Percentiles rank a stretch among this genome's conserved stretches.
These are phyloP conservation scores for Xylariaceae sp. DNA, from an alignment of 2,329 filamentous ascomycete genomes.

Conservation along the genomic window DNA sequence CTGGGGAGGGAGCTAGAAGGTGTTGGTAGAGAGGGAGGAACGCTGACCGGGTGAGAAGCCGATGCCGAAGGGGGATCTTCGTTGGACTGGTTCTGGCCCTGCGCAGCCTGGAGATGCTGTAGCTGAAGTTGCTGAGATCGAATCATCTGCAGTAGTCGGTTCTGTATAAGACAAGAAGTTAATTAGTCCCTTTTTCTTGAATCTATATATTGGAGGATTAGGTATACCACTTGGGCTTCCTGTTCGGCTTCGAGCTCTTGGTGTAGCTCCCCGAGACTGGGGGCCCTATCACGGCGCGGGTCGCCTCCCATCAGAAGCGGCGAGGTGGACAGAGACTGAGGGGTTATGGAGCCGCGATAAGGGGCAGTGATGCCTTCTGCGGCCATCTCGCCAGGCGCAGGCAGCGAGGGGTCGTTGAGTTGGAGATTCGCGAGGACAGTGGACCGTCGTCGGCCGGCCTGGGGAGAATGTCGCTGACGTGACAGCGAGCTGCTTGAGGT, in stretches of 20 bases:
- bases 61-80: slow-evolving; percentile 48
- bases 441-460: slow-evolving; percentile 58
- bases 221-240: slow-evolving; percentile 67
- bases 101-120: slow-evolving; percentile 51
- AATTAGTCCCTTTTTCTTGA: neutral
- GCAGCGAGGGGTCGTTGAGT: slow-evolving; percentile 65
- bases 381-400: slow-evolving; percentile 65
- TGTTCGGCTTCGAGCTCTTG: slow-evolving; percentile 77
- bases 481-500: slow-evolving; percentile 52
- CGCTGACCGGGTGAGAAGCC: slow-evolving; percentile 33
- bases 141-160: slow-evolving; percentile 74
- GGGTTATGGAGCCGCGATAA: slow-evolving; percentile 37
- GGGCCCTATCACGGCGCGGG: slow-evolving; percentile 61
- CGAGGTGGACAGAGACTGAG: slow-evolving; percentile 45
- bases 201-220: neutral
- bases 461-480: slow-evolving; percentile 43
- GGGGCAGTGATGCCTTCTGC: slow-evolving; percentile 40
- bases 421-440: slow-evolving; percentile 70
- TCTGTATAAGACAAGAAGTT: slow-evolving; percentile 42
- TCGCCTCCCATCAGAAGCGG: slow-evolving; percentile 43
- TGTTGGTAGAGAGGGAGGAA: slow-evolving; percentile 33
- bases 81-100: slow-evolving; percentile 38
- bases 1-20: slow-evolving; percentile 45
- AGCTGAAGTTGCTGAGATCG: slow-evolving; percentile 70
- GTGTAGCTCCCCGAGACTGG: slow-evolving; percentile 72